phyloP scores from a whole-genome alignment of 768 basidiomycete genomes.

The Saitozyma podzolica region DNA sequence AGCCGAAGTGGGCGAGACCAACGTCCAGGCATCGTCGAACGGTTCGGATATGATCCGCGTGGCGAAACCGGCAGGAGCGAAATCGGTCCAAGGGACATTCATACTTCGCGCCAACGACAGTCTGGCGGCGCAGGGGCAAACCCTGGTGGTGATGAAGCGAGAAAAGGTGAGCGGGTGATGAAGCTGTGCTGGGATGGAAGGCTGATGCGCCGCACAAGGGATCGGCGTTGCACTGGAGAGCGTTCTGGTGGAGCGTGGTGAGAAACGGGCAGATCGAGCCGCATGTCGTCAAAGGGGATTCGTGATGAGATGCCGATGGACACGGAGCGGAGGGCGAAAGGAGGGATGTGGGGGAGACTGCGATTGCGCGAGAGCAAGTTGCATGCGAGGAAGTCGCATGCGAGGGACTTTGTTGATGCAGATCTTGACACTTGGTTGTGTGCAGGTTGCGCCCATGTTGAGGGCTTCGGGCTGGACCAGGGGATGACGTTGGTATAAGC shows the following conservation, averaged over 20 bases:
- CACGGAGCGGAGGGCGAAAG: no score
- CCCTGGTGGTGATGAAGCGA: slow-evolving; percentile 32
- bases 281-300: slow-evolving; percentile 40
- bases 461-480: no score
- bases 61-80: slow-evolving; percentile 33
- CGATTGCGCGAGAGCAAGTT: no score
- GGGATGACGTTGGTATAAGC: no score
- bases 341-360: no score
- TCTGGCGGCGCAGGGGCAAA: slow-evolving; percentile 20
- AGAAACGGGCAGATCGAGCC: slow-evolving; percentile 34
- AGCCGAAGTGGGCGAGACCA: slow-evolving; percentile 24
- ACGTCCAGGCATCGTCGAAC: slow-evolving; percentile 12
- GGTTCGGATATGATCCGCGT: slow-evolving; percentile 15
- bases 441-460: no score
- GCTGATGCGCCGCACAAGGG: slow-evolving; percentile 25
- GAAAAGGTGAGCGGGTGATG: slow-evolving; percentile 21
- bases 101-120: slow-evolving; percentile 20
- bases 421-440: no score
- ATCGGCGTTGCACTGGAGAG: slow-evolving; percentile 44
- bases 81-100: slow-evolving; percentile 28
- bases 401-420: no score
- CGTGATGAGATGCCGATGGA: background rate
- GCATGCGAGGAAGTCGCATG: no score
- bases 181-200: background rate
- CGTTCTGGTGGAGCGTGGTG: slow-evolving; percentile 46